A percentile compares a stretch with the other conserved stretches of the same genome.
Conservation (phyloP, 345 rosid species). For the Aurinia saxatilis region DNA sequence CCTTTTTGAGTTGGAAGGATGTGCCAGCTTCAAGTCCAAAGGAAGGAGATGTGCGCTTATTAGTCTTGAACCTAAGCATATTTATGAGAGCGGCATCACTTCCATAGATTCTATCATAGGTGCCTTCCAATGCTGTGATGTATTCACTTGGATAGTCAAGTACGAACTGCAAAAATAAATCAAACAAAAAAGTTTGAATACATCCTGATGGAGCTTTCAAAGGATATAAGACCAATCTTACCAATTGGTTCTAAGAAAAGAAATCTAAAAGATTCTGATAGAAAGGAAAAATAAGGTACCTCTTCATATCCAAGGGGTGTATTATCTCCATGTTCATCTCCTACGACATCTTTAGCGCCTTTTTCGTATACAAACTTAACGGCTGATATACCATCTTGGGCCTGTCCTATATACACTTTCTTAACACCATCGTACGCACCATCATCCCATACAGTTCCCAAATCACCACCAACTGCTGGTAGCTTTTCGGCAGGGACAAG, state of each 20-base stretch:
- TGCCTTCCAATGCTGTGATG: constrained; percentile 10
- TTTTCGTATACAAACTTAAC: constrained; percentile 24
- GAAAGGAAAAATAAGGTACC: background rate
- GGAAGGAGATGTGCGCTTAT: constrained; percentile 17
- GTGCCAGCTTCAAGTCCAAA: constrained; percentile 20
- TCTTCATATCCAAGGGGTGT: constrained; percentile 17
- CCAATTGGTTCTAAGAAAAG: no score
- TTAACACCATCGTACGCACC: constrained; percentile 13
- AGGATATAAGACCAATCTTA: no score
- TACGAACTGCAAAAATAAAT: no score
- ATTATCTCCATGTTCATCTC: constrained; percentile 8
- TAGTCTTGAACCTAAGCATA: no score
- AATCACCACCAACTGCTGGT: background rate
- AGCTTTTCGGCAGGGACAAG: background rate
- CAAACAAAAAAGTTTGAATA: background rate
- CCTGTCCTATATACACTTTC: constrained; percentile 13
- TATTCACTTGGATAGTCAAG: no score
- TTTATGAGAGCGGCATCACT: background rate
- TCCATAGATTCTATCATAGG: constrained; percentile 8
- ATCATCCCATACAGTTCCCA: constrained; percentile 25
- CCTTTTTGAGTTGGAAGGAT: constrained; percentile 3
- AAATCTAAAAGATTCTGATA: no score
- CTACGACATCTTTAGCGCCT: background rate
- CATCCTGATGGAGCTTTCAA: no score
- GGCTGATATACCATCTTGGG: background rate